phyloP scores from a whole-genome alignment of 2,329 filamentous ascomycete genomes.

The Hymenoscyphus occultus region DNA sequence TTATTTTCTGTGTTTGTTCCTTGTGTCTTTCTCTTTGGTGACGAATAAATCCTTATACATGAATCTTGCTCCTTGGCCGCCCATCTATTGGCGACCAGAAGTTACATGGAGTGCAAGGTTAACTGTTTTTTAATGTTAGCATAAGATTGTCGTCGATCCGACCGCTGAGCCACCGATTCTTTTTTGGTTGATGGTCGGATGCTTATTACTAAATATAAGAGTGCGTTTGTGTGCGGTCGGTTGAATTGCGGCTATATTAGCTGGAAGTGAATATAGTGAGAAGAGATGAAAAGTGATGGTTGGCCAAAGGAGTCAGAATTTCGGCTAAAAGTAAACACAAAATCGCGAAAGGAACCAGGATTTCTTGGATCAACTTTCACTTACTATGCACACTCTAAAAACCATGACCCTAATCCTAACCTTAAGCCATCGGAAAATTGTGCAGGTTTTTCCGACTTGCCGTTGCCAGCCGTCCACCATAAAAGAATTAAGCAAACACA shows the following conservation, averaged over 20 bases:
- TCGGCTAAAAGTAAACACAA: background rate
- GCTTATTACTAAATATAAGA: background rate
- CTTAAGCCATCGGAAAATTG: background rate
- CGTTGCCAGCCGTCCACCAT: too few species aligned
- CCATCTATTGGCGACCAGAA: too few species aligned
- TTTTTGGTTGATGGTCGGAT: too few species aligned
- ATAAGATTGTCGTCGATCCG: background rate
- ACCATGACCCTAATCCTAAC: background rate
- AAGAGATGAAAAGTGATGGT: background rate
- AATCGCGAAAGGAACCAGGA: background rate
- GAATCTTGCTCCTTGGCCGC: too few species aligned
- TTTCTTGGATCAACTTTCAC: background rate
- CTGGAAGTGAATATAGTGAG: background rate
- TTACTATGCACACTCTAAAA: background rate
- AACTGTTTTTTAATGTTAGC: background rate
- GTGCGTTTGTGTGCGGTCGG: background rate
- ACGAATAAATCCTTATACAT: background rate
- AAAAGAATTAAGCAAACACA: too few species aligned
- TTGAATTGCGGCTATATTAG: background rate
- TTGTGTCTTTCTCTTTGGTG: background rate
- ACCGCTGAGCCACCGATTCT: background rate
- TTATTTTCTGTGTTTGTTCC: background rate
- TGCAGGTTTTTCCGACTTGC: too few species aligned
- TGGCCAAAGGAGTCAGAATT: background rate
- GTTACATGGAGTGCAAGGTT: background rate